Conservation (phyloP, 768 basidiomycete genomes). For the Macrocybe gigantea region DNA sequence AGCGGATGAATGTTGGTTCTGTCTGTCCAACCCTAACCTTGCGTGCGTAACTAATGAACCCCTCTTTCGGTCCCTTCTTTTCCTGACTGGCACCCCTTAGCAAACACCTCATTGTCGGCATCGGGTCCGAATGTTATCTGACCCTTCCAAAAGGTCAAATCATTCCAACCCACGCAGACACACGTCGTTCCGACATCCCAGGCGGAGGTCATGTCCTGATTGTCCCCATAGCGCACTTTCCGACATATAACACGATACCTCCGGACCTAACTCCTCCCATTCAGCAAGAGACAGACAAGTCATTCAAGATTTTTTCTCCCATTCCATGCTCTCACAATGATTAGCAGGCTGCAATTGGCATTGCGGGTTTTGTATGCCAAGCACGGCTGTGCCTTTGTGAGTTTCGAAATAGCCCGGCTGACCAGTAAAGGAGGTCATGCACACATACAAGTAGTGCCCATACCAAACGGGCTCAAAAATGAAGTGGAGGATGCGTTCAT, state of each 20-base stretch:
- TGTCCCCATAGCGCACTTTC: conserved; percentile 90
- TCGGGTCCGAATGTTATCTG: conserved; percentile 90
- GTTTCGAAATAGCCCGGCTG: conserved; percentile 85
- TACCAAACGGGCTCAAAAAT: conserved; percentile 58
- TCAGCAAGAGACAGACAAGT: conserved; percentile 76
- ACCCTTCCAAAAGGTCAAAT: conserved; percentile 97
- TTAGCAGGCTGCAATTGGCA: conserved; percentile 68
- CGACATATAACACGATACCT: conserved; percentile 80
- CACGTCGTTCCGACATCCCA: conserved; percentile 56
- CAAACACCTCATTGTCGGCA: conserved; percentile 93
- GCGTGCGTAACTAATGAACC: conserved; percentile 46
- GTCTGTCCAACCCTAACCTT: conserved; percentile 88
- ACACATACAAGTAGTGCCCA: conserved; percentile 82
- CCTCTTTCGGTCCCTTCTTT: neutral
- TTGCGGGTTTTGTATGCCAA: conserved; percentile 68
- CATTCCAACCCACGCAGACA: conserved; percentile 65
- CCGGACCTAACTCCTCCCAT: conserved; percentile 71
- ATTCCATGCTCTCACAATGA: neutral
- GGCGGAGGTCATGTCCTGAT: conserved; percentile 96
- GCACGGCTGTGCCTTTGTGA: conserved; percentile 61
- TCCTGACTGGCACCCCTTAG: conserved; percentile 28
- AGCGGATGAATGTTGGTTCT: conserved; percentile 99
- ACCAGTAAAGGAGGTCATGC: conserved; percentile 89
- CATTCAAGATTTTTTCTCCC: conserved; percentile 11
- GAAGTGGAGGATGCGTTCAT: conserved; percentile 69